Percentiles rank a stretch among this genome's conserved stretches.
Conservation (phyloP, 192 early-diverging fungal genomes). For the Cetraspora pellucida region DNA sequence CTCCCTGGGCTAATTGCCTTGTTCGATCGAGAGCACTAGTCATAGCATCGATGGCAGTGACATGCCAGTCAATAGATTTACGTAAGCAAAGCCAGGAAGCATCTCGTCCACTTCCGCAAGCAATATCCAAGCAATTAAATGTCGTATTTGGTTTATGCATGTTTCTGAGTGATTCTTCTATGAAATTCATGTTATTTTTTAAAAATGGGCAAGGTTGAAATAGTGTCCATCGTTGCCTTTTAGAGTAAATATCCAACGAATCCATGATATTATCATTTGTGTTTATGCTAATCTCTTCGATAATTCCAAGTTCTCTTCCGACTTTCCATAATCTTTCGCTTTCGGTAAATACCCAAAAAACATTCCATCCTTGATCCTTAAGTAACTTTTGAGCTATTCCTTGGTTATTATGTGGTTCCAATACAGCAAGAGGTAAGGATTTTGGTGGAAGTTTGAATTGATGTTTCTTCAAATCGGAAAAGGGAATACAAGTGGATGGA, state of each 20-base stretch:
- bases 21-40: slow-evolving; percentile 34
- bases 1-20: slow-evolving; percentile 9
- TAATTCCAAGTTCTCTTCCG: slow-evolving; percentile 29
- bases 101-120: slow-evolving; percentile 49
- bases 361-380: slow-evolving; percentile 40
- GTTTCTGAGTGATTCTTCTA: slow-evolving; percentile 33
- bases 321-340: slow-evolving; percentile 21
- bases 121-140: slow-evolving; percentile 44
- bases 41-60: slow-evolving; percentile 37
- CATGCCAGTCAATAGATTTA: slow-evolving; percentile 35
- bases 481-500: slow-evolving; percentile 47
- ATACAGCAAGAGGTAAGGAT: slow-evolving; percentile 42
- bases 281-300: slow-evolving; percentile 4
- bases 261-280: neutral
- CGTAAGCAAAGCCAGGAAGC: slow-evolving; percentile 38
- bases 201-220: slow-evolving; percentile 44
- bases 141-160: neutral
- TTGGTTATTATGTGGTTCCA: slow-evolving; percentile 32
- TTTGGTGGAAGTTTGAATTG: slow-evolving; percentile 46
- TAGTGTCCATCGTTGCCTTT: slow-evolving; percentile 24
- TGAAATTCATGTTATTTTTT: slow-evolving; percentile 23
- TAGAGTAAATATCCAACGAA: neutral
- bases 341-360: slow-evolving; percentile 38
- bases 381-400: slow-evolving; percentile 32
- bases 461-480: slow-evolving; percentile 28